Evolutionary conservation across 2,329 filamentous ascomycete genomes (phyloP).

Genomic region (Tricladium varicosporioides): DNA sequence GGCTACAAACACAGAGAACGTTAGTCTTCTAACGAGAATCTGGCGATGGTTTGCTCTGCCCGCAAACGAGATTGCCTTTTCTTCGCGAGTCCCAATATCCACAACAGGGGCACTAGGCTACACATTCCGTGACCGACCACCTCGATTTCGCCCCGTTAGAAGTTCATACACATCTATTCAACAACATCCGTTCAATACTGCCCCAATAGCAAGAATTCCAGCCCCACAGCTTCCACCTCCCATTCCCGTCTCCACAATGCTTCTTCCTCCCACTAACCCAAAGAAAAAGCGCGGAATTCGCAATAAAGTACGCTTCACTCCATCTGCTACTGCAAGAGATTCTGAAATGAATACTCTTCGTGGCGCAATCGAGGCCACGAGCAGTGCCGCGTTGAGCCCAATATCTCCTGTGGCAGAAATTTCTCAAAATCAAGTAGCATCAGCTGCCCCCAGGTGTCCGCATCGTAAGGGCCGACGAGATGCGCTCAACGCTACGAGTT

Average conservation of each 20-base stretch:
- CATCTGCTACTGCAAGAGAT: slow-evolving; percentile 25
- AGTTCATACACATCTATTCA: slow-evolving; percentile 31
- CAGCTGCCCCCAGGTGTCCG: slow-evolving; percentile 7
- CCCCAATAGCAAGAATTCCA: slow-evolving; percentile 18
- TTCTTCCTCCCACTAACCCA: neutral
- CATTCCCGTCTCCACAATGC: too few relatives aligned
- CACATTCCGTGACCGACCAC: slow-evolving; percentile 18
- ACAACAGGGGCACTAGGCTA: slow-evolving; percentile 6
- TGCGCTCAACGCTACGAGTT: slow-evolving; percentile 1
- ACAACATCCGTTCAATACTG: slow-evolving; percentile 30
- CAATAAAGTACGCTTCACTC: slow-evolving; percentile 26
- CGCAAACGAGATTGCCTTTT: slow-evolving; percentile 8
- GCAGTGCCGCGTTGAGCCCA: slow-evolving; percentile 16
- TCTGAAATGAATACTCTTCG: slow-evolving; percentile 22
- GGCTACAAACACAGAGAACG: slow-evolving; percentile 13
- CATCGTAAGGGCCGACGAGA: slow-evolving; percentile 11
- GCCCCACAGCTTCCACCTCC: neutral
- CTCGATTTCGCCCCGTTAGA: slow-evolving; percentile 31
- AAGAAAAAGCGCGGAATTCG: slow-evolving; percentile 11
- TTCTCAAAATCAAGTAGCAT: neutral
- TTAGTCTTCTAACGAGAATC: too few relatives aligned
- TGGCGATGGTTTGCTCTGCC: slow-evolving; percentile 21
- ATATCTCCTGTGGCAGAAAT: slow-evolving; percentile 9
- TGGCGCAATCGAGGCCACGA: slow-evolving; percentile 20
- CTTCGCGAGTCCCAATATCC: slow-evolving; percentile 8